Evolutionary conservation across 495 filamentous ascomycete genomes (phyloP), one percentile per base, ranked within the genome.

Genomic region (Xylaria telfairii): DNA sequence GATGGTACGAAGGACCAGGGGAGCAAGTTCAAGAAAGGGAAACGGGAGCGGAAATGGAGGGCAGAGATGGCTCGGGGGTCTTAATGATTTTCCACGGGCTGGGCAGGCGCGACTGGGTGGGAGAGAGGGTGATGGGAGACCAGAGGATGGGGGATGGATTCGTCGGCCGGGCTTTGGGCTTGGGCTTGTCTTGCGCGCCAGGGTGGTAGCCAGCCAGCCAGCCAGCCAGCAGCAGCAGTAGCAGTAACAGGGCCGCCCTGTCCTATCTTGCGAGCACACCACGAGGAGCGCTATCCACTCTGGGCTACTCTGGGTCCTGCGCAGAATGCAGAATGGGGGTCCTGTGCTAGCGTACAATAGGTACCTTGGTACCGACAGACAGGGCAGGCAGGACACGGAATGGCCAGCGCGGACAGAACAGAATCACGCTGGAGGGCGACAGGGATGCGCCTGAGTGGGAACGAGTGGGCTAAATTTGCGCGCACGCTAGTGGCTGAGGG

Each of bases 11-110:
- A 78, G 72, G 74, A 71, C 72, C 72, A 77, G 76, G 74, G 71
- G 74, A 69, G 75, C 70, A 76, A 67, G 74, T 73, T 75, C 71
- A 72, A 75, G 53, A 70, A 72, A 76, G 65, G 47, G 65, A 62
- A 71, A 67, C 51, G 63, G 63, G 69, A 65, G 49, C 69, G 69
- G 64, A 59, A 72, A 74, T 69, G 71, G 69, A 69, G 70, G 71
- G 69, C 65, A 74, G 65, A 69, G 71, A 70, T 26, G 70, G 72
- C 62, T 77, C 74, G 76, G 76, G 76, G 75, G 76, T 73, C 76
- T 78, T 78, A 78, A 78, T 77, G 75, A 70, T 76, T 76, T 78
- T 76, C 74, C 70, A 73, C 71, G 68, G 76, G 63, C 73, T 74
- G 74, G 76, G 74, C 32, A 56, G n/a, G 62, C 28, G 62, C 46